Conservation (phyloP, 129 eudicot species). For the Lonicera japonica region DNA sequence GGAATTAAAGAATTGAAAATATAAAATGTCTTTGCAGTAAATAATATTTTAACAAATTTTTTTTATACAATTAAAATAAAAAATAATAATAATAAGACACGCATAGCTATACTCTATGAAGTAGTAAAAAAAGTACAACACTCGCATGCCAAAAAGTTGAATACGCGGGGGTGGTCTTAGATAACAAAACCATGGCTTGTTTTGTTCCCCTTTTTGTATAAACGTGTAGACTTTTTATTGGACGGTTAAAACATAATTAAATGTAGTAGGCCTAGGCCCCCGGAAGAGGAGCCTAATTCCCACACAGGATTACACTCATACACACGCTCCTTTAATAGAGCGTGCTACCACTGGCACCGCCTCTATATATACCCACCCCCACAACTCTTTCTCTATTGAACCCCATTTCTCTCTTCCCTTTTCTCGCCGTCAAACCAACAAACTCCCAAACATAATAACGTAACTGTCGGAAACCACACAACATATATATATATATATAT, state of each 20-base stretch:
- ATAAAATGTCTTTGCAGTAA: too few relatives aligned
- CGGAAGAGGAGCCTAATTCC: slow-evolving; percentile 43
- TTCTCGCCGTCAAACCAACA: not conserved
- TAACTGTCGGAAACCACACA: not conserved
- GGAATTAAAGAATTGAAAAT: too few relatives aligned
- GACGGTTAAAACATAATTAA: slow-evolving; percentile 44
- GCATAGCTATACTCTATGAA: too few relatives aligned
- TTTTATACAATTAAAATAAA: too few relatives aligned
- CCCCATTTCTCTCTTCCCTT: slow-evolving; percentile 9
- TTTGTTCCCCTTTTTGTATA: too few relatives aligned
- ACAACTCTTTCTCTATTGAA: slow-evolving; percentile 16
- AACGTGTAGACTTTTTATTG: slow-evolving; percentile 18
- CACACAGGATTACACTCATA: slow-evolving; percentile 4
- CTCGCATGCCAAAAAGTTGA: too few relatives aligned
- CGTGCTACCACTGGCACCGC: not conserved
- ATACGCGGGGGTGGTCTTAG: too few relatives aligned
- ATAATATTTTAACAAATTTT: too few relatives aligned
- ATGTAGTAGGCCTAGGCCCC: slow-evolving; percentile 28
- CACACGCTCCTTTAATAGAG: slow-evolving; percentile 19
- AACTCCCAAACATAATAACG: not conserved
- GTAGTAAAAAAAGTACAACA: too few relatives aligned
- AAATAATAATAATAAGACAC: too few relatives aligned
- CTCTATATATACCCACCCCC: slow-evolving; percentile 29
- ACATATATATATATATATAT: too few relatives aligned
- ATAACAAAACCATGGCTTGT: too few relatives aligned